Percentiles rank a stretch among this genome's conserved stretches.
Evolutionary conservation across 2,329 filamentous ascomycete species (phyloP).

Genomic region (Clarireedia homoeocarpa): DNA sequence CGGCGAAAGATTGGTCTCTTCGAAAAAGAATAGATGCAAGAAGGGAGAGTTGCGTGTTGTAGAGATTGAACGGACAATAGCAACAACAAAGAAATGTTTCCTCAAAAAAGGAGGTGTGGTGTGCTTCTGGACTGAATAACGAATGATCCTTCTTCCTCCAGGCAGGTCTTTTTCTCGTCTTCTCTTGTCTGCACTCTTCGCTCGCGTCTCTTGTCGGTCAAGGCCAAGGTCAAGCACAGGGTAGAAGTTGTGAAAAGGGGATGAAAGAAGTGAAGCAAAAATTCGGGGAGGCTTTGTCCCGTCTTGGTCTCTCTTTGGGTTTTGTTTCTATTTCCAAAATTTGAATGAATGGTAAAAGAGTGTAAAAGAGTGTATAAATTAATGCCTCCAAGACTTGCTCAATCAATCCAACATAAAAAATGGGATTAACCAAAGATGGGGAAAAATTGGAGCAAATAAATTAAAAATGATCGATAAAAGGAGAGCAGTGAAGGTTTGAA

Average conservation of each 20-base stretch:
- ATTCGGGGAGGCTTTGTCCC: not conserved
- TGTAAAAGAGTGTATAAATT: not conserved
- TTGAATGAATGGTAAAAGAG: not conserved
- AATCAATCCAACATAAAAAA: not conserved
- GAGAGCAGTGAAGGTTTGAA: not conserved
- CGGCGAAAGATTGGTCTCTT: not conserved
- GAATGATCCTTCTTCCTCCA: not conserved
- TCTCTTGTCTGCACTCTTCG: not conserved
- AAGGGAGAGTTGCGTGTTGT: not conserved
- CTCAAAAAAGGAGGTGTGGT: not conserved
- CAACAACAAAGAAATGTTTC: conserved; percentile 9
- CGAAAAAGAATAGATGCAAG: not conserved
- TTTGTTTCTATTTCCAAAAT: too few relatives aligned
- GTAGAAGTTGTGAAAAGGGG: not conserved
- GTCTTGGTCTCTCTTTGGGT: too few relatives aligned
- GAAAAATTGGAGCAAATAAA: not conserved
- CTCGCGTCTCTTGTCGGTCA: not conserved
- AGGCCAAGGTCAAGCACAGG: not conserved
- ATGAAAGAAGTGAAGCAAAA: conserved; percentile 1
- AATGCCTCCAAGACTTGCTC: not conserved
- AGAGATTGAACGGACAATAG: conserved; percentile 4
- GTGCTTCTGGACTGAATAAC: too few relatives aligned
- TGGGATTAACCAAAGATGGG: conserved; percentile 8
- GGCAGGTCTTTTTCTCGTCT: not conserved
- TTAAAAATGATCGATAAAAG: not conserved